Evolutionary conservation across 139 green algal species (phyloP).

Genomic region (Chlorella sp.): DNA sequence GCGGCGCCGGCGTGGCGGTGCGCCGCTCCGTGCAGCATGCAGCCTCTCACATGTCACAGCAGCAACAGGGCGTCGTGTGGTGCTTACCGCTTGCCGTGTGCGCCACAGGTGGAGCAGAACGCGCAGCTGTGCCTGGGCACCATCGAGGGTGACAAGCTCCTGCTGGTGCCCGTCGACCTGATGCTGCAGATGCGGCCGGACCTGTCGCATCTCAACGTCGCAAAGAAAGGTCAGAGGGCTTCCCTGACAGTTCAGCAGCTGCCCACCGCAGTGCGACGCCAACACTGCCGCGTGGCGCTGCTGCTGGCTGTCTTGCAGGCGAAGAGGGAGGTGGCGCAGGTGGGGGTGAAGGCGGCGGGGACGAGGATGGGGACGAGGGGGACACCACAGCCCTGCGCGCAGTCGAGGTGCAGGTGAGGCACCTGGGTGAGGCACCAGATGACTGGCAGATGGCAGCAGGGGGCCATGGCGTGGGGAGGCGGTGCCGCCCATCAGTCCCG

Average conservation of each 20-base stretch:
- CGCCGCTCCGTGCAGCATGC: too few relatives aligned
- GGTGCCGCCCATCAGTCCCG: too few relatives aligned
- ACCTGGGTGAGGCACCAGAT: neutral
- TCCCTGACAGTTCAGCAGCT: neutral
- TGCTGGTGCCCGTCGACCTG: constrained; percentile 74
- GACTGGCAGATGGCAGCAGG: neutral
- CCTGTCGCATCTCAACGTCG: constrained; percentile 58
- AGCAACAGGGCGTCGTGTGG: too few relatives aligned
- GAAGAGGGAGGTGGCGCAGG: too few relatives aligned
- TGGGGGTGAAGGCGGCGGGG: constrained; percentile 12
- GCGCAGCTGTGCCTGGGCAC: constrained; percentile 46
- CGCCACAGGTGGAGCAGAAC: neutral
- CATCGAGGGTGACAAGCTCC: constrained; percentile 53
- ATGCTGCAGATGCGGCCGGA: constrained; percentile 73
- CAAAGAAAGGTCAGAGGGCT: constrained; percentile 4
- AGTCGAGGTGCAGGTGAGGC: constrained; percentile 43
- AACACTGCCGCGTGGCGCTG: too few relatives aligned
- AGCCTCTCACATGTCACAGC: too few relatives aligned
- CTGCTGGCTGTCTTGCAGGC: too few relatives aligned
- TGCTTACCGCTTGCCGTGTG: too few relatives aligned
- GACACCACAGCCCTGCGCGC: constrained; percentile 22
- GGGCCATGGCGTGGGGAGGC: neutral
- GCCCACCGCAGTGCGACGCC: too few relatives aligned
- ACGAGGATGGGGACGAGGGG: constrained; percentile 38
- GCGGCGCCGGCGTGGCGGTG: too few relatives aligned